phyloP scores from a whole-genome alignment of 805 yeast species.

The Hemisphaericaspora nanyangensis region DNA sequence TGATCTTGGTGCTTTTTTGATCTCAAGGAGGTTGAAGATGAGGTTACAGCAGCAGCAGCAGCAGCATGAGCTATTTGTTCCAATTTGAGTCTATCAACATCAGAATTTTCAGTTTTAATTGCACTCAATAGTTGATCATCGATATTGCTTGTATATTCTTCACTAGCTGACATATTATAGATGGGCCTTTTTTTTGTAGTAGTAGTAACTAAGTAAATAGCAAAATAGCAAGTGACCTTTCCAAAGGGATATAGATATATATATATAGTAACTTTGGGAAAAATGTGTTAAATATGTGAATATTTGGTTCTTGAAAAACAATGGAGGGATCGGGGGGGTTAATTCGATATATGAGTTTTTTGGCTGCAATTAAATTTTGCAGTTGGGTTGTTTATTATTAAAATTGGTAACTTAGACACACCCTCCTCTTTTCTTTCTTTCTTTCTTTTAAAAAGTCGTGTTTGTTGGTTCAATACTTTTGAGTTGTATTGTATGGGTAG shows the following conservation, averaged over 20 bases:
- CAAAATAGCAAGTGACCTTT: too few species aligned
- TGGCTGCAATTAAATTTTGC: neutral
- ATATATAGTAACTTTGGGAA: too few species aligned
- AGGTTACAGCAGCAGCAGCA: conserved; percentile 4
- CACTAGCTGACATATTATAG: conserved; percentile 12
- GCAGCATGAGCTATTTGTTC: conserved; percentile 29
- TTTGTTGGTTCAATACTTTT: too few species aligned
- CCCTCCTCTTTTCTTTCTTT: neutral
- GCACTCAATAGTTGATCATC: conserved; percentile 42
- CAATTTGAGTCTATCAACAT: conserved; percentile 20
- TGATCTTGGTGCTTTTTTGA: conserved; percentile 11
- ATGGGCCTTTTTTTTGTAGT: neutral
- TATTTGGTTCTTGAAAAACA: too few species aligned
- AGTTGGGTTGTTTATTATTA: too few species aligned
- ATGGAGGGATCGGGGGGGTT: too few species aligned
- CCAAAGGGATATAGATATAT: too few species aligned
- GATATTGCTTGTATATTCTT: conserved; percentile 29
- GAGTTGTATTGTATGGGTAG: too few species aligned
- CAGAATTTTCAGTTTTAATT: conserved; percentile 30
- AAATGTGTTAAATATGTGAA: too few species aligned
- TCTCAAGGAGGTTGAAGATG: conserved; percentile 9
- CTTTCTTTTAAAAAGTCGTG: conserved; percentile 13
- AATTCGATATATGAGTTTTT: too few species aligned
- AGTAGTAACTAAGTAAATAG: too few species aligned
- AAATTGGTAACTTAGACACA: conserved; percentile 2